Base-by-base conservation (phyloP, 164 flowering plant species). In the Macadamia integrifolia region DNA sequence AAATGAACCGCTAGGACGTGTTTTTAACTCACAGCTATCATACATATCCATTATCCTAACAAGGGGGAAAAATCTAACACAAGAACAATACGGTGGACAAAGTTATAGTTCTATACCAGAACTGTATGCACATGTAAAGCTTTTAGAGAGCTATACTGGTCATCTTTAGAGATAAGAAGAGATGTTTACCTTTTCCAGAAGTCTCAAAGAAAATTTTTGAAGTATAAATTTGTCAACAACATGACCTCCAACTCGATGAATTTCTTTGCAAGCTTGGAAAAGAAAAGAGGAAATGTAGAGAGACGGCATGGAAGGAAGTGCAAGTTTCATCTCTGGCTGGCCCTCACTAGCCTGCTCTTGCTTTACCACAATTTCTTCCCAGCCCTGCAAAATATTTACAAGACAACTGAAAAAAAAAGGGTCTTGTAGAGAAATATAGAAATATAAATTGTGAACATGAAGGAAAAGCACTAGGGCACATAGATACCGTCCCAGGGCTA, bases 271-370 rank as follows among this genome's bases (percentile, higher is more conserved):
- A 65, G 94, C 96, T 72, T 77, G 83, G 76, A 88, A 94, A 17
- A 94, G 75, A 74, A 89, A 88, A 42, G 96, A 85, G 28, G 81
- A 76, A 32, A 95, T 61, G 66, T 95, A 92, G 23, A 89, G 82
- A 60, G 99, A 95, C 69, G 99, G 99, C 85, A 91, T 78, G 58
- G 88, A 92, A 70, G 99, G 99, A 62, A 95, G 97, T n/a, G 83
- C 83, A 55, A 95, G 86, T 77, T 83, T 89, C 86, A 95, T 79
- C 78, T 95, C 99, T 58, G 87, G 75, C 46, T 76, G 80, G 64
- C 68, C 71, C 52, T 85, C 94, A 67, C 65, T 79, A 64, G 90
- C 67, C 67, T 84, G 86, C 60, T 85, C 97, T 80, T 90, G 95
- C 80, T 88, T 87, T 52, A 92, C 80, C 6, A 86, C 84, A 28